Evolutionary conservation across 2,329 filamentous ascomycete genomes (phyloP), one percentile per base, ranked within the genome.

Genomic region (Herpotrichia juniperi): DNA sequence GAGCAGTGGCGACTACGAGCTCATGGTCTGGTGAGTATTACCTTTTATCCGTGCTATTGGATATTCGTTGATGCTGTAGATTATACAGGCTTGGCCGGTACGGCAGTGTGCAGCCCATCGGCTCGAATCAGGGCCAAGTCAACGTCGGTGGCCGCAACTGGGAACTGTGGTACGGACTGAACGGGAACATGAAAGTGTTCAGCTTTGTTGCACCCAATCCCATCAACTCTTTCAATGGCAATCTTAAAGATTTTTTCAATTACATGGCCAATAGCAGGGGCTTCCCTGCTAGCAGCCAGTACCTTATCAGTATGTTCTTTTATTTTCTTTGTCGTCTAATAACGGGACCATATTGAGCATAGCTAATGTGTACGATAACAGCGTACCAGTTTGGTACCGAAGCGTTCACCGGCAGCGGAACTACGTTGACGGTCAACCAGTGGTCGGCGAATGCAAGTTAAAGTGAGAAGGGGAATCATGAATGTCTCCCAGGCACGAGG

Each of bases 141-240:
- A 80, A 73, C 21, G 76, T 87, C 52, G 80, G 63, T 42, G 82
- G 80, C 34, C 62, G 72, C 28, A 66, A 58, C 3, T 87, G 80
- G 78, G 76, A 81, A 34, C 73, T 87, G 42, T 87, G 79, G 72
- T 74, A 73, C 50, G 84, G 85, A 21, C 70, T 67, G 14, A 86
- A 87, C 58, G 81, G 82, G 32, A 64, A 68, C 47, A 85, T 77
- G 64, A 79, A 76, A 6, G 84, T 87, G 16, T 87, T 79, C 74
- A 82, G 79, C 61, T 87, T 83, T 56, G 78, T 83, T 11, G 76
- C 78, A 1, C 45, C 58, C n/a, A 74, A 69, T 39, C 66, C 78
- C 34, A 12, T 16, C 19, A 69, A 7, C 9, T 39, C n/a, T 66
- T 87, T 83, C 70, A 75, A 71, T 34, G 83, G 77, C 19, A 83